Evolutionary conservation across 139 green algal genomes (phyloP).

Genomic region (Tetradesmus obliquus): DNA sequence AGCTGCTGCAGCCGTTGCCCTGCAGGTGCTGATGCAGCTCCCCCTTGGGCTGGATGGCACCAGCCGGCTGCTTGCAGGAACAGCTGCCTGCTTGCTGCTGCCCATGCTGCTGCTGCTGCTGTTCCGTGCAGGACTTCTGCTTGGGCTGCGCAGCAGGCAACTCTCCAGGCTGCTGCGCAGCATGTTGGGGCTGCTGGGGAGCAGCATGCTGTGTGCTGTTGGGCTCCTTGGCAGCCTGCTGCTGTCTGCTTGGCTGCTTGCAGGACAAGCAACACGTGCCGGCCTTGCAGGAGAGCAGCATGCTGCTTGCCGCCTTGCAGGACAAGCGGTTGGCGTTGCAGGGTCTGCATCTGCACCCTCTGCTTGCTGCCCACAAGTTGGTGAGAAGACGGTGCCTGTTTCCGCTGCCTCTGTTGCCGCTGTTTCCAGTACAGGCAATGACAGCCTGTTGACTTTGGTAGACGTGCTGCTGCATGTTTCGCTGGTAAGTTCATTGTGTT

Average conservation of each 20-base stretch:
- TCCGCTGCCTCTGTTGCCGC: neutral
- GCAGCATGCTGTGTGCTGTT: neutral
- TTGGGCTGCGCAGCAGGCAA: neutral
- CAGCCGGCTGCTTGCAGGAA: neutral
- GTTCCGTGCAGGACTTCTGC: neutral
- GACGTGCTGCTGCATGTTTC: neutral
- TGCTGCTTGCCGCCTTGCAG: neutral
- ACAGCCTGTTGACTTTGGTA: neutral
- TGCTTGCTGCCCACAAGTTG: neutral
- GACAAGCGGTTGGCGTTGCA: neutral
- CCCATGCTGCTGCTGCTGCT: neutral
- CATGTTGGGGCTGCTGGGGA: neutral
- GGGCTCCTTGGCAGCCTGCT: neutral
- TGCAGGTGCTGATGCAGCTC: neutral
- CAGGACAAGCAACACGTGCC: neutral
- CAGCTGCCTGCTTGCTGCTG: neutral
- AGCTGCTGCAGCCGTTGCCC: neutral
- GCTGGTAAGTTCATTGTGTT: neutral
- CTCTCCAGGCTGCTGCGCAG: neutral
- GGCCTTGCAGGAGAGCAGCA: neutral
- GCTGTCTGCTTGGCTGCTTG: neutral
- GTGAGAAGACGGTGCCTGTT: neutral
- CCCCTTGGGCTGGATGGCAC: neutral
- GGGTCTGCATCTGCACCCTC: neutral
- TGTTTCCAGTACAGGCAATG: neutral